Conservation (phyloP, 331 rosid genomes). For the Erythrophleum ivorense region DNA sequence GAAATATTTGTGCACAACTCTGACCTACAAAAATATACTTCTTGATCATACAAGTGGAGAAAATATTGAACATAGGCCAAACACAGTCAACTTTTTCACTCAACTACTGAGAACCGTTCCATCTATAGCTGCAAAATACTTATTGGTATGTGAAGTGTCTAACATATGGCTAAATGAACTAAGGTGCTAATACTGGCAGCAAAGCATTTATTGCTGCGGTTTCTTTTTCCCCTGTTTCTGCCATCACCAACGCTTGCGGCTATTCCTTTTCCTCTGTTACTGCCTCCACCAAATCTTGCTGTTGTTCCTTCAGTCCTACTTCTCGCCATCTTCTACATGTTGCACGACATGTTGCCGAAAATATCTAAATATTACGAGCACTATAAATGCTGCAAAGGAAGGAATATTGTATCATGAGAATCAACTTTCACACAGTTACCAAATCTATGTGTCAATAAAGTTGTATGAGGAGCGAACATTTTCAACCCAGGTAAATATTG, state of each 20-base stretch:
- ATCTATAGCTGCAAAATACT: neutral
- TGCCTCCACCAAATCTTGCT: conserved; percentile 25
- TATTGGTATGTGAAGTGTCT: conserved; percentile 1
- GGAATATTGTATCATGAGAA: conserved; percentile 26
- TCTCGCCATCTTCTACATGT: conserved; percentile 46
- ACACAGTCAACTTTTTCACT: conserved; percentile 13
- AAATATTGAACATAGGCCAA: conserved; percentile 7
- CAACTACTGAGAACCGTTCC: neutral
- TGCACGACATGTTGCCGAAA: conserved; percentile 60
- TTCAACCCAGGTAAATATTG: conserved; percentile 1
- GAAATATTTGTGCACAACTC: neutral
- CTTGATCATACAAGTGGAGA: neutral
- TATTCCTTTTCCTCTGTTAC: conserved; percentile 27
- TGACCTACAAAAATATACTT: neutral
- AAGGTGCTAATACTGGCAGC: conserved; percentile 33
- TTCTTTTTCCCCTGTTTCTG: conserved; percentile 6
- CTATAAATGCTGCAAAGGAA: conserved; percentile 69
- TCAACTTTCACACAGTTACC: conserved; percentile 15
- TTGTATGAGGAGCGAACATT: neutral
- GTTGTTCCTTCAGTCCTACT: conserved; percentile 38
- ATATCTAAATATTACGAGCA: conserved; percentile 67
- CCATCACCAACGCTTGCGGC: neutral
- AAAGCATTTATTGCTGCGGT: neutral
- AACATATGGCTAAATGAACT: neutral
- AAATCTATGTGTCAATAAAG: conserved; percentile 3